Evolutionary conservation across 441 rosid species (phyloP).

Genomic region (Euphorbia schlechtendalii): DNA sequence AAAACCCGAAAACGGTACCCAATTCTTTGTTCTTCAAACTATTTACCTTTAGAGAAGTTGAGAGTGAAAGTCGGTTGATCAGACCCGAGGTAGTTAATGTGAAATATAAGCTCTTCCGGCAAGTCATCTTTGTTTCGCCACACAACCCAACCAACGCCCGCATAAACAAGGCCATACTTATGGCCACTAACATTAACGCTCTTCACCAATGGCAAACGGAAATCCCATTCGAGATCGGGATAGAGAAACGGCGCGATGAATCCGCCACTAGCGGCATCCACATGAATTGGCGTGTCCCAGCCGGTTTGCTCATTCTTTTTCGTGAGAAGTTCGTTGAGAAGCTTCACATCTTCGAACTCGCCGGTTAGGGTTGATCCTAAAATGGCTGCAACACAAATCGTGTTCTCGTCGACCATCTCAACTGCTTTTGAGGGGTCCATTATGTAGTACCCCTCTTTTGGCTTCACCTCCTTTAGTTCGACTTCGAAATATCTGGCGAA

Average conservation of each 20-base stretch:
- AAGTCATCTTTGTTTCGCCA: constrained; percentile 75
- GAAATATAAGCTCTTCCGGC: constrained; percentile 78
- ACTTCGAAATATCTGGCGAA: constrained; percentile 85
- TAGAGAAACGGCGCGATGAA: constrained; percentile 68
- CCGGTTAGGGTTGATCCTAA: constrained; percentile 72
- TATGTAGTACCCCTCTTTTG: constrained; percentile 55
- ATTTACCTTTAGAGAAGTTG: constrained; percentile 48
- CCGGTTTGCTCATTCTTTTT: constrained; percentile 54
- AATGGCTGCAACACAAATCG: constrained; percentile 72
- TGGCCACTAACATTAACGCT: constrained; percentile 76
- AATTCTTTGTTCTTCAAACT: background rate
- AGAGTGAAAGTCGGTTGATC: constrained; percentile 89
- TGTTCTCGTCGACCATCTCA: constrained; percentile 77
- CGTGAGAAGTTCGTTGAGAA: constrained; percentile 44
- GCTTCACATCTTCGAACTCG: constrained; percentile 70
- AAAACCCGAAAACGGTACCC: background rate
- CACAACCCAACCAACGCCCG: constrained; percentile 69
- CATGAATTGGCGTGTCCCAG: constrained; percentile 72
- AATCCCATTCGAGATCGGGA: constrained; percentile 73
- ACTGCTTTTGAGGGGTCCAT: constrained; percentile 67
- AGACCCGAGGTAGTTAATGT: constrained; percentile 77
- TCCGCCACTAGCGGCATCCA: constrained; percentile 82
- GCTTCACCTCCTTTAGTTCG: constrained; percentile 71
- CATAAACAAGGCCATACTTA: constrained; percentile 74
- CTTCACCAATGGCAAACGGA: constrained; percentile 65